Percentiles rank a stretch among this genome's conserved stretches.
Evolutionary conservation across 2,329 filamentous ascomycete species (phyloP).

Genomic region (Thelonectria rubi): DNA sequence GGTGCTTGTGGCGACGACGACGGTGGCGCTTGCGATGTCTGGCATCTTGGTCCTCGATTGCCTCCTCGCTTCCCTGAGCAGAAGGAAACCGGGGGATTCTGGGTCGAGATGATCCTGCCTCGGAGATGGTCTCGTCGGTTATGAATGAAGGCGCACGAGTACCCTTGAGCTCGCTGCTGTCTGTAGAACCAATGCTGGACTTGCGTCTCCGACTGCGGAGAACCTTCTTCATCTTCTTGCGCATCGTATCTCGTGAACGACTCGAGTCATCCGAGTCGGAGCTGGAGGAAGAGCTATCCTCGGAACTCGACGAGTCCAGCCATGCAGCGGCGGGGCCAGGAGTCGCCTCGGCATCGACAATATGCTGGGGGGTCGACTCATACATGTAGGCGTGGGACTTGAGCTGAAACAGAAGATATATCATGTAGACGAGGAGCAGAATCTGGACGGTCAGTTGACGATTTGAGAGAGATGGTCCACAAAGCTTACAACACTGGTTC

Average conservation of each 20-base stretch:
- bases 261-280: constrained; percentile 74
- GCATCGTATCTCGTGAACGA: constrained; percentile 68
- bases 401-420: constrained; percentile 90
- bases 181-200: constrained; percentile 76
- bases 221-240: constrained; percentile 78
- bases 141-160: constrained; percentile 55
- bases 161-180: constrained; percentile 53
- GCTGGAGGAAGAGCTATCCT: constrained; percentile 66
- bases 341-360: constrained; percentile 90
- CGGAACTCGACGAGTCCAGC: constrained; percentile 74
- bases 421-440: constrained; percentile 79
- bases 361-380: constrained; percentile 88
- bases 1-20: constrained; percentile 50
- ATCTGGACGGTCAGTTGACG: constrained; percentile 57
- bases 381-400: constrained; percentile 94
- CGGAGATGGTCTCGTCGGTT: constrained; percentile 48
- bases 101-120: constrained; percentile 51
- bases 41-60: constrained; percentile 55
- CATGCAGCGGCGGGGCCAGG: constrained; percentile 86
- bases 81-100: constrained; percentile 50
- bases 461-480: constrained; percentile 22
- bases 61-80: constrained; percentile 54
- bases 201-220: constrained; percentile 79
- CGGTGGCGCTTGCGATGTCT: constrained; percentile 48
- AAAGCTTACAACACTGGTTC: constrained; percentile 79